Conservation (phyloP, 139 green algal species). For the Microglena sp. region DNA sequence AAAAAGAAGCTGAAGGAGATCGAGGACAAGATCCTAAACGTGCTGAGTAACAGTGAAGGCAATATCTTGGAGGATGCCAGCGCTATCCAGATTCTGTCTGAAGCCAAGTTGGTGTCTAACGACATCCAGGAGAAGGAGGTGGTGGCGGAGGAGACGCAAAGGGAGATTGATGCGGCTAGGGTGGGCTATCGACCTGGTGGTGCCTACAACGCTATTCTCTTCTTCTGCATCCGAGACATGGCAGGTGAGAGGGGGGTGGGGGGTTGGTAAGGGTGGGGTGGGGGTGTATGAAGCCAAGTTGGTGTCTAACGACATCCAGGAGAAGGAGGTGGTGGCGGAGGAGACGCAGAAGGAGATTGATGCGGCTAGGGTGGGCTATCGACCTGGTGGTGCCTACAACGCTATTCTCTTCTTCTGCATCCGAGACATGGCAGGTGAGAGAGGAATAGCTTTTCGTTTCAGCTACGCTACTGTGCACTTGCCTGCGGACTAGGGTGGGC, state of each 20-base stretch:
- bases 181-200: constrained; percentile 52
- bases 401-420: constrained; percentile 69
- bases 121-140: constrained; percentile 42
- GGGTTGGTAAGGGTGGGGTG: not conserved
- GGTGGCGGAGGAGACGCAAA: constrained; percentile 42
- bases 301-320: constrained; percentile 50
- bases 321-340: constrained; percentile 55
- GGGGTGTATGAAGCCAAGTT: constrained; percentile 24
- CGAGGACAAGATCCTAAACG: constrained; percentile 65
- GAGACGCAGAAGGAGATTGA: constrained; percentile 65
- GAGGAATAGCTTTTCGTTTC: too few relatives aligned
- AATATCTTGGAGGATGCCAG: constrained; percentile 64
- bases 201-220: constrained; percentile 51
- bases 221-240: constrained; percentile 61
- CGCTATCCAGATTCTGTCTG: constrained; percentile 35
- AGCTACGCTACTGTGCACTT: too few relatives aligned
- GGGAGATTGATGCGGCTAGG: constrained; percentile 5
- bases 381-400: constrained; percentile 46
- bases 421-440: constrained; percentile 36
- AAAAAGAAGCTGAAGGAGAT: constrained; percentile 58
- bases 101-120: constrained; percentile 28
- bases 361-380: constrained; percentile 43
- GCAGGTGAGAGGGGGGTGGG: constrained; percentile 14
- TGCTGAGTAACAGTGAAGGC: constrained; percentile 43
- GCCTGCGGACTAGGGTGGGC: too few relatives aligned